phyloP scores from a whole-genome alignment of 345 rosid species.

The Camelina hispida region DNA sequence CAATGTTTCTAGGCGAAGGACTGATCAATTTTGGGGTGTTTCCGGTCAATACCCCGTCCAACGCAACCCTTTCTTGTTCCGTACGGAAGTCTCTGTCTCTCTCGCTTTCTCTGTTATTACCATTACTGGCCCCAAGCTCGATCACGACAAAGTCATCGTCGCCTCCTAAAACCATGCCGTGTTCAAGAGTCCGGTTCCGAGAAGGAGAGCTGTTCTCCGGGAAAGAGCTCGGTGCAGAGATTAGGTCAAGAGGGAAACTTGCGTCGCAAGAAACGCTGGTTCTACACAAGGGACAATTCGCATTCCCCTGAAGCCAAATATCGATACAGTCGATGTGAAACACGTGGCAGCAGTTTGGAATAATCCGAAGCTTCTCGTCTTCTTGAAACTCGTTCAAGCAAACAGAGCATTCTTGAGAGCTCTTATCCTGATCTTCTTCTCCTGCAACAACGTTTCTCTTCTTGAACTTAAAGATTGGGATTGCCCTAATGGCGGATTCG shows the following conservation, averaged over 20 bases:
- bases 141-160: conserved; percentile 83
- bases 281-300: conserved; percentile 94
- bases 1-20: conserved; percentile 52
- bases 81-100: conserved; percentile 48
- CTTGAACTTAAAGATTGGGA: conserved; percentile 82
- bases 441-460: conserved; percentile 40
- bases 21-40: conserved; percentile 38
- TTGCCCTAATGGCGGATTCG: conserved; percentile 76
- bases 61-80: conserved; percentile 54
- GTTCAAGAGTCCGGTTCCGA: conserved; percentile 39
- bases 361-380: conserved; percentile 76
- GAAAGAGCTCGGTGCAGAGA: conserved; percentile 56
- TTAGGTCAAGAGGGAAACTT: conserved; percentile 48
- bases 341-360: conserved; percentile 84
- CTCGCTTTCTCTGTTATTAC: conserved; percentile 23
- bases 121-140: conserved; percentile 55
- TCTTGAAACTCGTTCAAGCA: conserved; percentile 89
- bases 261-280: conserved; percentile 65
- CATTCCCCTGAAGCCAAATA: conserved; percentile 87
- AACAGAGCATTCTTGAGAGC: conserved; percentile 76
- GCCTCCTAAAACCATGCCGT: conserved; percentile 40
- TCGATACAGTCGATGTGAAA: conserved; percentile 95
- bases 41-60: conserved; percentile 44
- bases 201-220: conserved; percentile 45
- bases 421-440: conserved; percentile 49